A percentile compares a stretch with the other conserved stretches of the same genome.
phyloP scores from a whole-genome alignment of 2,329 filamentous ascomycete species.

The Fragosphaeria purpurea region DNA sequence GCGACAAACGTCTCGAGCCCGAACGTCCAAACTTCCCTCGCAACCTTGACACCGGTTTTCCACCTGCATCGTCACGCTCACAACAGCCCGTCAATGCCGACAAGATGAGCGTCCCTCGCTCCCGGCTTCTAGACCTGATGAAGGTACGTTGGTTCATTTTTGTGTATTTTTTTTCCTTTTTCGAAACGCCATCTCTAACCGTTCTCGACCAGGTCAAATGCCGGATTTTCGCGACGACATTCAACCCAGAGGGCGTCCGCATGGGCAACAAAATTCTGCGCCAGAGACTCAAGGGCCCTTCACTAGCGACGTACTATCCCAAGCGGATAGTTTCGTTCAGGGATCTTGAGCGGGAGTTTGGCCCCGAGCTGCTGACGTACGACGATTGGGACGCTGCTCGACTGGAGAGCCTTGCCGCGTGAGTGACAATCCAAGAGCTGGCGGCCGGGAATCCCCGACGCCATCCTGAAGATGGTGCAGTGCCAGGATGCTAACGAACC shows the following conservation, averaged over 20 bases:
- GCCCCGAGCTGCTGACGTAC: constrained; percentile 54
- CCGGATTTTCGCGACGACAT: constrained; percentile 81
- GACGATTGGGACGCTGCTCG: constrained; percentile 74
- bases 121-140: constrained; percentile 60
- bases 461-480: no score
- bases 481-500: constrained; percentile 4
- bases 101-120: constrained; percentile 53
- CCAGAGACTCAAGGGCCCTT: constrained; percentile 75
- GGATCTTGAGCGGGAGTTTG: constrained; percentile 63
- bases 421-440: constrained; percentile 19
- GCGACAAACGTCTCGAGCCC: neutral
- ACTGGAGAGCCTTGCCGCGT: constrained; percentile 62
- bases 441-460: no score
- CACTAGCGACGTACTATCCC: constrained; percentile 82
- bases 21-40: no score
- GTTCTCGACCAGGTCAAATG: constrained; percentile 60
- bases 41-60: no score
- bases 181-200: no score
- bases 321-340: constrained; percentile 59
- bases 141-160: constrained; percentile 45
- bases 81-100: constrained; percentile 17
- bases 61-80: neutral
- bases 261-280: constrained; percentile 88
- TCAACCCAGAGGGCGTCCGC: constrained; percentile 73
- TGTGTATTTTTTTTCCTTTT: neutral